These are phyloP conservation scores for Skeletonema marinoi DNA, from an alignment of 108 stramenopile species.

Conservation along the genomic window DNA sequence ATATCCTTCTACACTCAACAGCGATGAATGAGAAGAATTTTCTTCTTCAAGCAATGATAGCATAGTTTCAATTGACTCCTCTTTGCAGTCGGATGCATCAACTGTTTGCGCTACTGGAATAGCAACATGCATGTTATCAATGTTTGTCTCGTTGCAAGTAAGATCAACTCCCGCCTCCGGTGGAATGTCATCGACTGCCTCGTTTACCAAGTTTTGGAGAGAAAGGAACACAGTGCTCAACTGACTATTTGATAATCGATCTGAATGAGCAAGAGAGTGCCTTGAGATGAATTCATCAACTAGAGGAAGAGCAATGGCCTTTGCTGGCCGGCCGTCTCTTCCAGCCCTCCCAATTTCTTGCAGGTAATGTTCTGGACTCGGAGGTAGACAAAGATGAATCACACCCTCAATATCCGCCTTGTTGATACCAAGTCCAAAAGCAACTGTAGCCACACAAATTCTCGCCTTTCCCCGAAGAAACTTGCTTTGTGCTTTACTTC, in stretches of 20 bases:
- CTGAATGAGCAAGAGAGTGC: conserved; percentile 81
- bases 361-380: conserved; percentile 92
- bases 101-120: conserved; percentile 59
- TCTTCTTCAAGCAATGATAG: conserved; percentile 75
- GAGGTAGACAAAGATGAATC: conserved; percentile 87
- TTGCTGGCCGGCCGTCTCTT: conserved; percentile 85
- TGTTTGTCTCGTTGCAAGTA: conserved; percentile 11
- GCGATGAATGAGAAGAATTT: conserved; percentile 33
- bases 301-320: conserved; percentile 78
- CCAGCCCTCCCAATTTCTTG: conserved; percentile 99
- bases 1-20: conserved; percentile 74
- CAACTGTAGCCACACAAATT: conserved; percentile 93
- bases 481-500: conserved; percentile 79
- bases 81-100: conserved; percentile 70
- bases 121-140: conserved; percentile 56
- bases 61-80: conserved; percentile 87
- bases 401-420: conserved; percentile 90
- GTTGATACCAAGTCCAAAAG: conserved; percentile 98
- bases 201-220: conserved; percentile 44
- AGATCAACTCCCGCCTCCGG: conserved; percentile 32
- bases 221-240: conserved; percentile 52
- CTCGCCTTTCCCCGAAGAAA: conserved; percentile 90
- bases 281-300: conserved; percentile 70
- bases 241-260: conserved; percentile 69
- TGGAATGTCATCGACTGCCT: conserved; percentile 42